Conservation (phyloP, 805 yeast genomes). For the Yarrowia sp. region DNA sequence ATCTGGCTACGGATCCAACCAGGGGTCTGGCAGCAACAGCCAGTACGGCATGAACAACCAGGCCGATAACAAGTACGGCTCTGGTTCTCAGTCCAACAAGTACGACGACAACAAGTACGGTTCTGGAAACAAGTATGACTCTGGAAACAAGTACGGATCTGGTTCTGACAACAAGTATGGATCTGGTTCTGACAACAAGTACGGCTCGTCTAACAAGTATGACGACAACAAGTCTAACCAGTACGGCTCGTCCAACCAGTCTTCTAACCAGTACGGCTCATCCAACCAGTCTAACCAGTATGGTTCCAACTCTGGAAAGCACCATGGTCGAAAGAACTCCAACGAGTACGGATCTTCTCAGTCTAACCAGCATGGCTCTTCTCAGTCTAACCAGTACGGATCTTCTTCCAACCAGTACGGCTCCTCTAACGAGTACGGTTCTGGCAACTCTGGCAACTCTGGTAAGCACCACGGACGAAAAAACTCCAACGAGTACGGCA, state of each 20-base stretch:
- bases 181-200: background rate
- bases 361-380: too few relatives aligned
- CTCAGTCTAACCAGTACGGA: background rate
- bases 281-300: background rate
- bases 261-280: slow-evolving; percentile 11
- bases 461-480: slow-evolving; percentile 21
- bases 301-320: slow-evolving; percentile 10
- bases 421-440: background rate
- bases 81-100: slow-evolving; percentile 3
- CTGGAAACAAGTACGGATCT: slow-evolving; percentile 3
- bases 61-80: slow-evolving; percentile 6
- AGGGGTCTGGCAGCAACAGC: background rate
- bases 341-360: slow-evolving; percentile 16
- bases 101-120: slow-evolving; percentile 11
- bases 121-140: background rate
- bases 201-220: background rate
- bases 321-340: slow-evolving; percentile 5
- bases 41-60: slow-evolving; percentile 17
- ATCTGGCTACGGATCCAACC: background rate
- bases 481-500: slow-evolving; percentile 14
- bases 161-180: background rate
- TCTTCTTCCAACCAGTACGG: slow-evolving; percentile 4
- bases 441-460: slow-evolving; percentile 3
- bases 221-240: background rate
- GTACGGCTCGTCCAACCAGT: background rate